Percentiles rank a stretch among this genome's conserved stretches.
phyloP scores from a whole-genome alignment of 257 asterid species.

The Linderniella brevidens region DNA sequence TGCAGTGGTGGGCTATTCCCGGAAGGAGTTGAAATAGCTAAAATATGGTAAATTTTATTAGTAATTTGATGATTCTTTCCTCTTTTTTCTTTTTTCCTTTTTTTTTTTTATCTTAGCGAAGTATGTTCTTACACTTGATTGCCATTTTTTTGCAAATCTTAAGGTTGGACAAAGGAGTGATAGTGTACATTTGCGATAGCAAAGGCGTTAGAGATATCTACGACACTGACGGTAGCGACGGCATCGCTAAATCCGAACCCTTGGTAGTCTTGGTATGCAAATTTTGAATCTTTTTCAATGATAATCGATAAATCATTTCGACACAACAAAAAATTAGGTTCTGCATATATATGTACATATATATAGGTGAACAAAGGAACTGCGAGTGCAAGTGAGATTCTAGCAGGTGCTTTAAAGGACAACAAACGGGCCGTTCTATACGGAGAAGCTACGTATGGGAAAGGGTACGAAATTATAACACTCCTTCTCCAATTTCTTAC shows the following conservation, averaged over 20 bases:
- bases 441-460: slow-evolving; percentile 93
- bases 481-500: neutral
- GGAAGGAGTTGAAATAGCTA: slow-evolving; percentile 98
- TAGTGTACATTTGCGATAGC: slow-evolving; percentile 89
- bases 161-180: slow-evolving; percentile 98
- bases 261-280: slow-evolving; percentile 63
- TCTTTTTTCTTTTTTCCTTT: neutral
- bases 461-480: slow-evolving; percentile 38
- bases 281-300: neutral
- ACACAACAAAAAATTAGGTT: neutral
- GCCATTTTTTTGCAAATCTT: slow-evolving; percentile 2
- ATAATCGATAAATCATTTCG: neutral
- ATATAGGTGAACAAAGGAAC: slow-evolving; percentile 89
- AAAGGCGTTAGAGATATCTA: slow-evolving; percentile 92
- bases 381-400: slow-evolving; percentile 94
- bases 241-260: slow-evolving; percentile 76
- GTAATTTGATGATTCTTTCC: slow-evolving; percentile 1
- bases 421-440: slow-evolving; percentile 77
- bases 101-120: neutral
- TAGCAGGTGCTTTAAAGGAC: slow-evolving; percentile 93
- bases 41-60: slow-evolving; percentile 67
- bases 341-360: neutral
- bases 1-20: slow-evolving; percentile 98
- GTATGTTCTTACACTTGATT: neutral
- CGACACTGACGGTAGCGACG: slow-evolving; percentile 88